These are phyloP conservation scores for Cryptococcus deneoformans DNA, from an alignment of 1,284 basidiomycete species.

Conservation along the genomic window DNA sequence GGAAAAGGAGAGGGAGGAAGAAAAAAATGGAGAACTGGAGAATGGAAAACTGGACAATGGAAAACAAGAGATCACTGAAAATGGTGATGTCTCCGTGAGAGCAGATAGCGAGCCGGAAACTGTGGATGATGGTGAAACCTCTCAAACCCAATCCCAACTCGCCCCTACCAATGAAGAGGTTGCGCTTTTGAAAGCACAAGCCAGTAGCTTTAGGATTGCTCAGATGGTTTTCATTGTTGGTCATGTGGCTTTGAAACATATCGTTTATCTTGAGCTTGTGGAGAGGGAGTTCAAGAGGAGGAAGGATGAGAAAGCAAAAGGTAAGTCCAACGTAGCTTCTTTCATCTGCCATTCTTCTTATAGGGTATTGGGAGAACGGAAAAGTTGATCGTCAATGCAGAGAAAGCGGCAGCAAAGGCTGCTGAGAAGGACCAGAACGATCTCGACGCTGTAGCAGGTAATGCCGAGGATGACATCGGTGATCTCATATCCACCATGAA, in stretches of 20 bases:
- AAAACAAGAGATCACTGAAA: neutral
- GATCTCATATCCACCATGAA: slow-evolving; percentile 80
- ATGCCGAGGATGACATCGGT: slow-evolving; percentile 97
- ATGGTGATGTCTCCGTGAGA: slow-evolving; percentile 4
- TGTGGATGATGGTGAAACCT: neutral
- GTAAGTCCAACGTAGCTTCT: slow-evolving; percentile 51
- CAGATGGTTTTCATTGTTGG: slow-evolving; percentile 93
- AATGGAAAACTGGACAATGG: neutral
- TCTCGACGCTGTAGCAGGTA: slow-evolving; percentile 94
- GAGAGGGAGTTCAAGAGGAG: slow-evolving; percentile 95
- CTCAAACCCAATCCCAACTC: neutral
- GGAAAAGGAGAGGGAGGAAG: slow-evolving; percentile 2
- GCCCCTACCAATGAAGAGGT: neutral
- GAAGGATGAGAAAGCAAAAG: slow-evolving; percentile 80
- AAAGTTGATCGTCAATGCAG: slow-evolving; percentile 40
- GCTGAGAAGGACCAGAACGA: slow-evolving; percentile 73
- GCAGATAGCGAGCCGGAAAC: slow-evolving; percentile 18
- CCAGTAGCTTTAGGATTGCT: slow-evolving; percentile 80
- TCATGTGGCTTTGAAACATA: slow-evolving; percentile 95
- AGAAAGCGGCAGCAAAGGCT: slow-evolving; percentile 46
- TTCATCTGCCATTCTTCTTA: neutral
- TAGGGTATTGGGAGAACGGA: neutral
- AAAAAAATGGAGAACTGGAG: slow-evolving; percentile 1
- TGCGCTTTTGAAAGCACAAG: slow-evolving; percentile 23
- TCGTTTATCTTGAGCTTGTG: slow-evolving; percentile 94